Evolutionary conservation across 2,329 filamentous ascomycete genomes (phyloP), one percentile per base, ranked within the genome.

Genomic region (Paecilomyces fulvus): DNA sequence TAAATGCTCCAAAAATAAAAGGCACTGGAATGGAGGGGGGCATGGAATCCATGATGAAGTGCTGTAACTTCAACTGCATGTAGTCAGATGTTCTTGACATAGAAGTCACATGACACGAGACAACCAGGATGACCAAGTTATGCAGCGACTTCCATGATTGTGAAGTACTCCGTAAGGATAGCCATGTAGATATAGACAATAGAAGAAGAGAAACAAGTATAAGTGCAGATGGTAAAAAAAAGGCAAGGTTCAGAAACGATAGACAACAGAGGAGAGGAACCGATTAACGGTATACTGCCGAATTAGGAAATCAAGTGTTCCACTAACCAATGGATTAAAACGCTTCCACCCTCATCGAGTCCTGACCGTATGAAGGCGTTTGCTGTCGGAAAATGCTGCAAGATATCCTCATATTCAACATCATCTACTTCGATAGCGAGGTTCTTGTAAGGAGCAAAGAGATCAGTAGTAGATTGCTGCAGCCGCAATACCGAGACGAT

Each of bases 401-500:
- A 76, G 53, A 97, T 74, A 72, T 99, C 90, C 64, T 92, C 87
- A 67, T 96, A 90, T 20, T 92, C 89, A 53, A 92, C 83, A 76
- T 99, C 94, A 71, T 97, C 89, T 49, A 96, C 84, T 62, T 95
- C 87, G 61, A 97, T 87, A 59, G 85, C 80, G 63, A 90, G 80
- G 70, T 95, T 90, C 61, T 85, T 76, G 70, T 85, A 90, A 48
- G 80, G 77, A 60, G 82, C 79, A 66, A 83, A 85, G 46, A 80
- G 78, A 58, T 76, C 75, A 63, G 80, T 73, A 63, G 82, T 73
- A 63, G 82, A 77, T 52, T 82, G 73, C 49, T 82, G 80, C 63
- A 87, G 80, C 51, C 83, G 82, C 58, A 92, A 73, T 46, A 94
- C 88, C 3, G 92, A 95, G n/a, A 97, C 79, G 30, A 97, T 83